phyloP scores from a whole-genome alignment of 306 rosid species.

The Carpinus fangiana region DNA sequence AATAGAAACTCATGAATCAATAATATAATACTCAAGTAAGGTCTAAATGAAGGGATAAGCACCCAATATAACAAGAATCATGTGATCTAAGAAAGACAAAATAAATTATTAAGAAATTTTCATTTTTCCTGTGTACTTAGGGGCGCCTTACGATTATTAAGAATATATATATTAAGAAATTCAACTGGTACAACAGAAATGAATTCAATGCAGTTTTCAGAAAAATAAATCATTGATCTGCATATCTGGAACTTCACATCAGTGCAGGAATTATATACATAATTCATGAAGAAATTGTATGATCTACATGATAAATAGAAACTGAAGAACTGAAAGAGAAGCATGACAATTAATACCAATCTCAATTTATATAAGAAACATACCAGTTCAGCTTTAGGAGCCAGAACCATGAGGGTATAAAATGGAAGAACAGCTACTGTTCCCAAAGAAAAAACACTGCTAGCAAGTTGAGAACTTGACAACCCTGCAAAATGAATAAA shows the following conservation, averaged over 20 bases:
- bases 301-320: not conserved
- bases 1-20: not conserved
- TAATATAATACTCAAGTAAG: not conserved
- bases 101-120: not conserved
- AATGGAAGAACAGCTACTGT: conserved; percentile 92
- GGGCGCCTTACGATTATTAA: no score
- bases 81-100: conserved; percentile 1
- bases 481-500: conserved; percentile 54
- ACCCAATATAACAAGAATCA: not conserved
- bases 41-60: conserved; percentile 4
- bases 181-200: not conserved
- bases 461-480: conserved; percentile 63
- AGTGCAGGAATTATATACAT: not conserved
- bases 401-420: conserved; percentile 90
- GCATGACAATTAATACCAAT: not conserved
- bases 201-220: not conserved
- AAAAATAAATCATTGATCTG: not conserved
- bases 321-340: not conserved
- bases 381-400: conserved; percentile 83
- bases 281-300: not conserved
- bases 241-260: not conserved
- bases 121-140: no score
- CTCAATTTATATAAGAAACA: conserved; percentile 29
- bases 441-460: conserved; percentile 72
- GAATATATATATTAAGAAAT: not conserved